A percentile compares a stretch with the other conserved stretches of the same genome.
Conservation (phyloP, 352 stramenopile genomes). For the Globisporangium barbulae region DNA sequence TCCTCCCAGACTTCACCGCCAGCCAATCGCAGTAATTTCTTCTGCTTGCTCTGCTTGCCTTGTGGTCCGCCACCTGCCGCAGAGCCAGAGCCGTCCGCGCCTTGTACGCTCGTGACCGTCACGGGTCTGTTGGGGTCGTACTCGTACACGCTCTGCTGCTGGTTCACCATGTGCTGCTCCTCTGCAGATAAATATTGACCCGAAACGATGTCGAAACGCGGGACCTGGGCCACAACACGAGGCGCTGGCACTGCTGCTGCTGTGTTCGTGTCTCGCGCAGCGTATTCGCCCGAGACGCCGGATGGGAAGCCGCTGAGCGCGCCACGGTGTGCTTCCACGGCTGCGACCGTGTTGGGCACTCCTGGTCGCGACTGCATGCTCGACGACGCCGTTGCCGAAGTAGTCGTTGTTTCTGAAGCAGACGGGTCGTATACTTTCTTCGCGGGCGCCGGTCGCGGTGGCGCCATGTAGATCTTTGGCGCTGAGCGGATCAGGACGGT, state of each 20-base stretch:
- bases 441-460: slow-evolving; percentile 49
- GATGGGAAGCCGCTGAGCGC: slow-evolving; percentile 66
- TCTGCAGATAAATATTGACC: slow-evolving; percentile 56
- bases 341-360: slow-evolving; percentile 45
- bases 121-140: slow-evolving; percentile 65
- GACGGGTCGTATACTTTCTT: slow-evolving; percentile 20
- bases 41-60: slow-evolving; percentile 24
- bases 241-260: not conserved
- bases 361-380: slow-evolving; percentile 11
- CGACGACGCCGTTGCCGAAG: not conserved
- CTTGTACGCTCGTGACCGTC: not conserved
- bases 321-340: slow-evolving; percentile 45
- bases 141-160: slow-evolving; percentile 82
- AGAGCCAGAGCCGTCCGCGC: not conserved
- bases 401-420: not conserved
- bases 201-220: slow-evolving; percentile 68
- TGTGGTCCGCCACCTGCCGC: not conserved
- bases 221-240: slow-evolving; percentile 24
- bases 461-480: slow-evolving; percentile 68
- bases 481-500: slow-evolving; percentile 36
- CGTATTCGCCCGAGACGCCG: slow-evolving; percentile 47
- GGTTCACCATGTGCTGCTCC: slow-evolving; percentile 80
- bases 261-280: slow-evolving; percentile 17
- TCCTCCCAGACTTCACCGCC: slow-evolving; percentile 92
- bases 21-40: slow-evolving; percentile 61